A percentile compares a stretch with the other conserved stretches of the same genome.
Evolutionary conservation across 306 rosid species (phyloP).

Genomic region (Carpinus viminea): DNA sequence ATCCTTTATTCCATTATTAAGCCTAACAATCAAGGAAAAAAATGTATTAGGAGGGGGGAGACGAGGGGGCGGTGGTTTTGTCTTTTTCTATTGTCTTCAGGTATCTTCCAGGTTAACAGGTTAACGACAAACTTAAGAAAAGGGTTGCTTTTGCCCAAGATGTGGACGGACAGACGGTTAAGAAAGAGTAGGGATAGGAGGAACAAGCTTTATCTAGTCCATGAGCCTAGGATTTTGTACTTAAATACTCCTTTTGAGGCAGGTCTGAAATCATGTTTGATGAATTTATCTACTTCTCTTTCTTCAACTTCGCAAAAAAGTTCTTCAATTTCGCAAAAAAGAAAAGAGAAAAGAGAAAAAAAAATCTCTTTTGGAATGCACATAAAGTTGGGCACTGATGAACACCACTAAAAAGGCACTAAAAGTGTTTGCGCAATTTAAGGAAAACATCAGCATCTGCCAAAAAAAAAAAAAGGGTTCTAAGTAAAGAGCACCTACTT

Average conservation of each 20-base stretch:
- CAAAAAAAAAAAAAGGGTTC: slow-evolving; percentile 3
- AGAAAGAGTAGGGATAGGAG: too few species aligned
- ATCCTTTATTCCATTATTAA: too few species aligned
- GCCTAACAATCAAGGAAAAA: neutral
- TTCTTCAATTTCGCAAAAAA: neutral
- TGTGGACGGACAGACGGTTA: too few species aligned
- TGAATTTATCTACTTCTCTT: neutral
- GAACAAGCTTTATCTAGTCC: too few species aligned
- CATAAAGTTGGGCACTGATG: slow-evolving; percentile 40
- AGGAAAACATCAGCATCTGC: slow-evolving; percentile 44
- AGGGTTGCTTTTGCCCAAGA: too few species aligned
- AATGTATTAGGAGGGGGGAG: neutral
- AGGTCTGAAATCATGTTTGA: too few species aligned
- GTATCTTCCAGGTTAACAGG: too few species aligned
- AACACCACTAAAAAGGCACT: slow-evolving; percentile 39
- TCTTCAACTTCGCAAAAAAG: neutral
- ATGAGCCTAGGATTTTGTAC: too few species aligned
- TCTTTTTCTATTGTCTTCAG: too few species aligned
- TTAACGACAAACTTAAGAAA: too few species aligned
- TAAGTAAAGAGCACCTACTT: slow-evolving; percentile 31
- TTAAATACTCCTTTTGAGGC: too few species aligned
- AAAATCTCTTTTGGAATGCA: slow-evolving; percentile 24
- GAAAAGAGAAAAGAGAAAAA: too few species aligned
- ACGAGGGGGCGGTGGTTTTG: neutral
- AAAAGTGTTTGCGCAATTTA: slow-evolving; percentile 60